Percentiles rank a stretch among this genome's conserved stretches.
These are phyloP conservation scores for Pseudotsuga menziesii DNA, from an alignment of 75 land plant species.

Conservation along the genomic window DNA sequence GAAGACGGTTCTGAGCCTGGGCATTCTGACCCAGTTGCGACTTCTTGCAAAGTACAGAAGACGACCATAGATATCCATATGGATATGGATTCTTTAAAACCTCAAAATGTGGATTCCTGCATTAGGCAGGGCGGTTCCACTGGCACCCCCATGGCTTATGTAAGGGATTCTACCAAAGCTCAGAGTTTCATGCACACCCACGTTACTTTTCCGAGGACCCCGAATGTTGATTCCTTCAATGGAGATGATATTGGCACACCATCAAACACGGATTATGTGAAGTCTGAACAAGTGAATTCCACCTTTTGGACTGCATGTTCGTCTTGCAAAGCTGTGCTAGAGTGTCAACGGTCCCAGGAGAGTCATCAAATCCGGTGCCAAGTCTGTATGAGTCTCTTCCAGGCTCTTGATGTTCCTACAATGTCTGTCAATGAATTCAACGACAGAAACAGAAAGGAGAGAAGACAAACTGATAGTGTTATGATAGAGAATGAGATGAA, in stretches of 20 bases:
- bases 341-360: background rate
- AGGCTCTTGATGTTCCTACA: background rate
- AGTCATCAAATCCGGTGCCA: background rate
- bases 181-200: background rate
- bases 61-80: too few species aligned
- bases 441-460: background rate
- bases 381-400: background rate
- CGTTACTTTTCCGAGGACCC: background rate
- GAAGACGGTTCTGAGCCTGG: too few species aligned
- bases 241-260: background rate
- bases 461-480: background rate
- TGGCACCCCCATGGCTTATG: too few species aligned
- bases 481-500: background rate
- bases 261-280: too few species aligned
- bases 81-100: too few species aligned
- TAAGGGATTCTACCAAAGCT: too few species aligned
- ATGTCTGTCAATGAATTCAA: background rate
- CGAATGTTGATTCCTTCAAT: background rate
- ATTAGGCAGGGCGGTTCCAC: too few species aligned
- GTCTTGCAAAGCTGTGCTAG: background rate
- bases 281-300: background rate
- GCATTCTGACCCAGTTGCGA: too few species aligned
- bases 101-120: too few species aligned
- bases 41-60: too few species aligned
- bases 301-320: constrained; percentile 1